These are phyloP conservation scores for Cryptococcus sp. DNA, from an alignment of 1,284 basidiomycete genomes.

Conservation along the genomic window DNA sequence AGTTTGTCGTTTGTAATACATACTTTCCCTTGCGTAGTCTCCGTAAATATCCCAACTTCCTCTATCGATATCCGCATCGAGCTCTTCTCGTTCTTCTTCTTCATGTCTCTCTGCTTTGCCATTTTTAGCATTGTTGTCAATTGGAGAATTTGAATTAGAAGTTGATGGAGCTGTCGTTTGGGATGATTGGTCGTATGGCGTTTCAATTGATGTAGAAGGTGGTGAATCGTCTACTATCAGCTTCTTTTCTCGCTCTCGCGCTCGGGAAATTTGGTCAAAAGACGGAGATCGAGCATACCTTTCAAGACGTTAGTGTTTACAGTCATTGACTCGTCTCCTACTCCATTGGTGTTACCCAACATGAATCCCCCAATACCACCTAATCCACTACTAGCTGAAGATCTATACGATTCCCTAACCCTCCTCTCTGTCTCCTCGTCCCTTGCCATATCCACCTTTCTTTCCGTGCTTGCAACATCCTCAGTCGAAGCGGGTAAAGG, in stretches of 20 bases:
- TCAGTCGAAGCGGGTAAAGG: too few species aligned
- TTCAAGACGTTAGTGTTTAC: neutral
- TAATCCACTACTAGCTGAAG: conserved; percentile 24
- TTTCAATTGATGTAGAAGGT: conserved; percentile 8
- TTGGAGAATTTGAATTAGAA: too few species aligned
- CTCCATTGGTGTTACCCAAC: conserved; percentile 20
- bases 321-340: conserved; percentile 2
- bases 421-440: neutral
- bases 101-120: too few species aligned
- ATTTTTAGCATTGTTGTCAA: neutral
- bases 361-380: conserved; percentile 38
- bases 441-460: neutral
- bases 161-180: too few species aligned
- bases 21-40: conserved; percentile 36
- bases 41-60: conserved; percentile 41
- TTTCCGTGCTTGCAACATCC: neutral
- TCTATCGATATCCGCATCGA: conserved; percentile 6
- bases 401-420: conserved; percentile 18
- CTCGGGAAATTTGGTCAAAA: too few species aligned
- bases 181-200: too few species aligned
- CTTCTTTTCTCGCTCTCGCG: neutral
- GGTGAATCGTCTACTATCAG: conserved; percentile 12
- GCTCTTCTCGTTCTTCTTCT: conserved; percentile 3
- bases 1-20: conserved; percentile 20
- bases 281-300: too few species aligned